A percentile compares a stretch with the other conserved stretches of the same genome.
Evolutionary conservation across 2,329 filamentous ascomycete genomes (phyloP).

Genomic region (Fusarium anthophilum): DNA sequence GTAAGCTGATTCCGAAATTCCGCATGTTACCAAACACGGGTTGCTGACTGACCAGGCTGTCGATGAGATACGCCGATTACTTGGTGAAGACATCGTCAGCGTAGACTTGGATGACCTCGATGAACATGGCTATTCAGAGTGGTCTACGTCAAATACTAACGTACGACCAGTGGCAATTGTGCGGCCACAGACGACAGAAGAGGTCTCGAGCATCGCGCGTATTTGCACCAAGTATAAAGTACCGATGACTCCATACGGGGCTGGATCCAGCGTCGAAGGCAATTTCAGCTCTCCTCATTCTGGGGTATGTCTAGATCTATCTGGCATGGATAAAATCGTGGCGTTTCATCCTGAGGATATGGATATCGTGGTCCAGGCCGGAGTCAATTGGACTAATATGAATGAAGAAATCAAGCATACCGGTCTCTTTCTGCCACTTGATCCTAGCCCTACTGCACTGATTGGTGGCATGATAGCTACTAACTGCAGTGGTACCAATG

Average conservation of each 20-base stretch:
- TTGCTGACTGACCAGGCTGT: background rate
- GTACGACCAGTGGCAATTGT: slow-evolving; percentile 69
- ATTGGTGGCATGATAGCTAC: slow-evolving; percentile 72
- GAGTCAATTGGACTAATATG: slow-evolving; percentile 73
- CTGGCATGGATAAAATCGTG: slow-evolving; percentile 72
- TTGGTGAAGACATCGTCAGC: slow-evolving; percentile 67
- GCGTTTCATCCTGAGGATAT: slow-evolving; percentile 73
- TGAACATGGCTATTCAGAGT: background rate
- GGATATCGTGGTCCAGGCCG: slow-evolving; percentile 77
- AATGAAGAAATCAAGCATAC: slow-evolving; percentile 71
- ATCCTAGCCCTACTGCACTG: slow-evolving; percentile 70
- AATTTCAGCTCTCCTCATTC: slow-evolving; percentile 74
- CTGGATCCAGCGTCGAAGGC: slow-evolving; percentile 76
- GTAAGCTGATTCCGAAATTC: background rate
- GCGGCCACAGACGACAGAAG: slow-evolving; percentile 70
- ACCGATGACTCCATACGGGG: slow-evolving; percentile 79
- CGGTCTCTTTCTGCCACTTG: slow-evolving; percentile 74
- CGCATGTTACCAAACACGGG: accelerated
- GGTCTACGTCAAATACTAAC: slow-evolving; percentile 56
- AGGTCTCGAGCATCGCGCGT: slow-evolving; percentile 70
- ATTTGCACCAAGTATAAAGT: slow-evolving; percentile 70
- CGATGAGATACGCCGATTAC: background rate
- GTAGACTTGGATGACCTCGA: slow-evolving; percentile 69
- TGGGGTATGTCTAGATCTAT: slow-evolving; percentile 76
- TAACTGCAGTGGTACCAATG: slow-evolving; percentile 71